Conservation (phyloP, 305 asterid genomes). For the Fraxinus floribunda region DNA sequence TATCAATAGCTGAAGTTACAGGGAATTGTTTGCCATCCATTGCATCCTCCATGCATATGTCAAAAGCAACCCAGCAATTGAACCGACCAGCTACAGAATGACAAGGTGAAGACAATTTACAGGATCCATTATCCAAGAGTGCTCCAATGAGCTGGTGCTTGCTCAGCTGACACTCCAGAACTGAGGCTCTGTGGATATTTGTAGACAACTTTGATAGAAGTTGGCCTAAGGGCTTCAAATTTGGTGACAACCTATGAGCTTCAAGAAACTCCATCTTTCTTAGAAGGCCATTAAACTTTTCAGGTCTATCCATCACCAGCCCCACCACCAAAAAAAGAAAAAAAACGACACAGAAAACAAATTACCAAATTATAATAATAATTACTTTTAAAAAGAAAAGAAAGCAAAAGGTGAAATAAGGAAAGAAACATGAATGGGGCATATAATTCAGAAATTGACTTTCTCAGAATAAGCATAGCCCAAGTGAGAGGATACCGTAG, state of each 20-base stretch:
- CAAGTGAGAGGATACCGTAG: not conserved
- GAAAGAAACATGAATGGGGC: not conserved
- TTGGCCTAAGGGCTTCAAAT: not conserved
- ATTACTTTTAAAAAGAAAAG: not conserved
- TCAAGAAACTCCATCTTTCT: constrained; percentile 1
- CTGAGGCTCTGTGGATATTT: not conserved
- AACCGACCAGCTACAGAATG: constrained; percentile 21
- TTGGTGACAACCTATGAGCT: constrained; percentile 8
- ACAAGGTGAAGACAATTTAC: not conserved
- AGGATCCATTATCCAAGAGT: constrained; percentile 4
- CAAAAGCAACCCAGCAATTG: constrained; percentile 36
- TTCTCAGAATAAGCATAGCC: not conserved
- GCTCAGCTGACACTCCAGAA: not conserved
- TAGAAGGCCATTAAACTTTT: constrained; percentile 9
- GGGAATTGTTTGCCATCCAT: constrained; percentile 35
- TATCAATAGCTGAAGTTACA: constrained; percentile 32
- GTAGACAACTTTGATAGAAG: not conserved
- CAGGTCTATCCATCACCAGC: not conserved
- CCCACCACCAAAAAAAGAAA: not conserved
- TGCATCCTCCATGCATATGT: constrained; percentile 32
- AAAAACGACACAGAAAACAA: not conserved
- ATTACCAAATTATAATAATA: not conserved
- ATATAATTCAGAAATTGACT: not conserved
- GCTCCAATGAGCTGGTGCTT: constrained; percentile 7
- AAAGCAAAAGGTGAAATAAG: not conserved